Conservation (phyloP, 345 rosid species). For the Eutrema heterophyllum region DNA sequence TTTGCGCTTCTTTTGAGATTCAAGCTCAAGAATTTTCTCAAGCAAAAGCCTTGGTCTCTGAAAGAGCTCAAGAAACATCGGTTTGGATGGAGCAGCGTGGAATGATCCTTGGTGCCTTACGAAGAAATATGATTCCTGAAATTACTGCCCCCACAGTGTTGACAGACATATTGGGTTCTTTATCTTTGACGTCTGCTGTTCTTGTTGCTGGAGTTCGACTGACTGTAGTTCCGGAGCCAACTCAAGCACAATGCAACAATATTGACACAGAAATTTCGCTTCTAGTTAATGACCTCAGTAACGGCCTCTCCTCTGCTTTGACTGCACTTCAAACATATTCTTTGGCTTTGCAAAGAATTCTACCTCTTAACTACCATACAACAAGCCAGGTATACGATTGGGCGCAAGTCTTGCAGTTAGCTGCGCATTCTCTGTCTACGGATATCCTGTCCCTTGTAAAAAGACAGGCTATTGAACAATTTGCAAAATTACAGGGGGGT, state of each 20-base stretch:
- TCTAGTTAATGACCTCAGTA: slow-evolving; percentile 59
- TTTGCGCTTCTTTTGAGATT: slow-evolving; percentile 58
- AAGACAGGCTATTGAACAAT: slow-evolving; percentile 72
- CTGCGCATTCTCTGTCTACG: slow-evolving; percentile 62
- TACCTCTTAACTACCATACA: slow-evolving; percentile 75
- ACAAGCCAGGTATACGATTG: slow-evolving; percentile 73
- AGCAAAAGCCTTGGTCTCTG: slow-evolving; percentile 61
- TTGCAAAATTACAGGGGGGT: slow-evolving; percentile 44
- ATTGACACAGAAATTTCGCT: slow-evolving; percentile 76
- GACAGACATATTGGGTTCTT: slow-evolving; percentile 42
- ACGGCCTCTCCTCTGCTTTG: slow-evolving; percentile 61
- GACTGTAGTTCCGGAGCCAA: slow-evolving; percentile 91
- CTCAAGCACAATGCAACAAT: slow-evolving; percentile 76
- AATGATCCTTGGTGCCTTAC: slow-evolving; percentile 73
- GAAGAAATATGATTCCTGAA: slow-evolving; percentile 66
- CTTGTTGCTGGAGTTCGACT: slow-evolving; percentile 73
- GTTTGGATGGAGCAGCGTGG: slow-evolving; percentile 85
- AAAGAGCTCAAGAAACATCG: slow-evolving; percentile 84
- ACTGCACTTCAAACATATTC: slow-evolving; percentile 65
- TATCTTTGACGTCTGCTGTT: slow-evolving; percentile 82
- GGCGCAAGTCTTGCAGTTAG: slow-evolving; percentile 70
- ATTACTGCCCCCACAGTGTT: slow-evolving; percentile 43
- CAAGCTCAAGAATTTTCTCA: slow-evolving; percentile 78
- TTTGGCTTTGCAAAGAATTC: slow-evolving; percentile 69
- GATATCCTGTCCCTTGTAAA: slow-evolving; percentile 64